Percentiles rank a stretch among this genome's conserved stretches.
Evolutionary conservation across 306 rosid genomes (phyloP).

Genomic region (Lathyrus sativus): DNA sequence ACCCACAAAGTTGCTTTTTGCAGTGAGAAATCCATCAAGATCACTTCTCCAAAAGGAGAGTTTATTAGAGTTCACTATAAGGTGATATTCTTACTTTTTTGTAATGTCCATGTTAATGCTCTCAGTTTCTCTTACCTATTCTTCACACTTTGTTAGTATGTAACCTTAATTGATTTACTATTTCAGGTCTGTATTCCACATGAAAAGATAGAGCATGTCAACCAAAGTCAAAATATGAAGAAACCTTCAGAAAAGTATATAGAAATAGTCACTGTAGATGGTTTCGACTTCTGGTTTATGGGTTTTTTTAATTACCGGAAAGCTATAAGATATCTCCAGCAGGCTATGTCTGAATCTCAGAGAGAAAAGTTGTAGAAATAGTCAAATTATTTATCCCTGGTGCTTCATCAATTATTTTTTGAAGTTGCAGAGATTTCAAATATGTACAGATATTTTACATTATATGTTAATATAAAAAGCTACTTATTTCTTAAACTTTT

Average conservation of each 20-base stretch:
- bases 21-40: constrained; percentile 70
- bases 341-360: constrained; percentile 41
- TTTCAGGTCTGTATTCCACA: constrained; percentile 13
- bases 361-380: background rate
- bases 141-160: no score
- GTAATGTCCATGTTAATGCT: no score
- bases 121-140: no score
- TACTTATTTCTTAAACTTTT: constrained; percentile 10
- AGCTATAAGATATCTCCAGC: constrained; percentile 17
- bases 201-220: constrained; percentile 26
- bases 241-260: constrained; percentile 28
- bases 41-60: constrained; percentile 57
- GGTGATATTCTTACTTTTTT: background rate
- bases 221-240: constrained; percentile 19
- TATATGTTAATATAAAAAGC: constrained; percentile 13
- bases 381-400: constrained; percentile 1
- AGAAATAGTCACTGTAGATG: constrained; percentile 17
- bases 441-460: constrained; percentile 43
- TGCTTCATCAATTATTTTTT: constrained; percentile 35
- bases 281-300: constrained; percentile 35
- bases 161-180: no score
- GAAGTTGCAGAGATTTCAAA: background rate
- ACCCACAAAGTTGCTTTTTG: constrained; percentile 71
- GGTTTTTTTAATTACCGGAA: constrained; percentile 6
- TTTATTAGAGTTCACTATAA: constrained; percentile 57